phyloP scores from a whole-genome alignment of 106 monocot genomes.

The Phalaenopsis aphrodite region DNA sequence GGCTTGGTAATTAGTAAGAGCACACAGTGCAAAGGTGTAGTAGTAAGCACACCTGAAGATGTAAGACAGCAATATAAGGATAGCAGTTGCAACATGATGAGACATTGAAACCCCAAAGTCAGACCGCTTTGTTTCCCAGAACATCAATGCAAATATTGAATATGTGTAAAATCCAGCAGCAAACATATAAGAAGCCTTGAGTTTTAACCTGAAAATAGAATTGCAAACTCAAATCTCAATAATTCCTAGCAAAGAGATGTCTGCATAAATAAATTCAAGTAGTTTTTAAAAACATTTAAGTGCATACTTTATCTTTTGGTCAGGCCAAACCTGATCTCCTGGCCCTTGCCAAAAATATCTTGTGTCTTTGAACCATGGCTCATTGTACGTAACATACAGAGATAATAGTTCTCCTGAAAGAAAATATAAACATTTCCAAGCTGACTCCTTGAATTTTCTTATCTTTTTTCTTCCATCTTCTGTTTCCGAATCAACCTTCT shows the following conservation, averaged over 20 bases:
- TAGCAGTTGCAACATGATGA: conserved; percentile 71
- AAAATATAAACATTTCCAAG: conserved; percentile 86
- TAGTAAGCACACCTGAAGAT: conserved; percentile 46
- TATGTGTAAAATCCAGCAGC: conserved; percentile 86
- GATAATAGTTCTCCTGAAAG: conserved; percentile 52
- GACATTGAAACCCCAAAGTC: conserved; percentile 93
- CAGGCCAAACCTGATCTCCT: conserved; percentile 85
- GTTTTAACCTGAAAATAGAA: conserved; percentile 37
- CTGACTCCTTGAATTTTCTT: conserved; percentile 86
- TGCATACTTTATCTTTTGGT: conserved; percentile 68
- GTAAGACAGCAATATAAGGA: conserved; percentile 73
- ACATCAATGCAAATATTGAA: conserved; percentile 86
- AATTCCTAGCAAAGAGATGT: not conserved
- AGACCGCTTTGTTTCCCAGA: conserved; percentile 87
- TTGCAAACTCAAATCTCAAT: conserved; percentile 6
- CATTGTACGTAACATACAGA: conserved; percentile 64
- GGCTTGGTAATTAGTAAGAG: not conserved
- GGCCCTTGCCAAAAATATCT: conserved; percentile 81
- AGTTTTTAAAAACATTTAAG: not conserved
- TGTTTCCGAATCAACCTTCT: conserved; percentile 32
- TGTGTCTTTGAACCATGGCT: conserved; percentile 84
- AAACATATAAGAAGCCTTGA: conserved; percentile 78
- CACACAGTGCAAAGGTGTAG: not conserved
- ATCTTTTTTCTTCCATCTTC: conserved; percentile 54
- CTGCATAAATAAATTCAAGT: not conserved